phyloP scores from a whole-genome alignment of 148 eudicot species.

The Rheum nobile region DNA sequence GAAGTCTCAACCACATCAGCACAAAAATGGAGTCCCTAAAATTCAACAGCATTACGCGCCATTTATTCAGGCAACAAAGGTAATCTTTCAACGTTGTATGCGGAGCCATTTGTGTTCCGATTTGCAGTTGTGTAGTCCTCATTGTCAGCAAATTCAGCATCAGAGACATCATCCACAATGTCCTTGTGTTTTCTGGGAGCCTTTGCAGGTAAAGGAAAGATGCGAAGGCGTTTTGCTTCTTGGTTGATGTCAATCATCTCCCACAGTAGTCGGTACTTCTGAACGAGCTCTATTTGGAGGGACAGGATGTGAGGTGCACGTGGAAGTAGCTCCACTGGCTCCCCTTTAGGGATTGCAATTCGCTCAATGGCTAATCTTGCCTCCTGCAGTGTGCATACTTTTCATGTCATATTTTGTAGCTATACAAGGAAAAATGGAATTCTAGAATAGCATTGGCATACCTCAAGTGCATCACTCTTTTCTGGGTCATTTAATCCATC shows the following conservation, averaged over 20 bases:
- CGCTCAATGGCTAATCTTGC: constrained; percentile 81
- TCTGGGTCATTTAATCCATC: constrained; percentile 44
- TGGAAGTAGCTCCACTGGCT: constrained; percentile 68
- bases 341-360: constrained; percentile 66
- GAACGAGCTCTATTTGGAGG: constrained; percentile 59
- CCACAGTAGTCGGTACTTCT: constrained; percentile 47
- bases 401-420: not conserved
- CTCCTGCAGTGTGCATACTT: constrained; percentile 36
- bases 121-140: constrained; percentile 26
- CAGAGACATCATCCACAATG: constrained; percentile 13
- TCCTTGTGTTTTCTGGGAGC: constrained; percentile 12
- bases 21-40: not conserved
- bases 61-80: constrained; percentile 66
- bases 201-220: constrained; percentile 34
- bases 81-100: constrained; percentile 36
- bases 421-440: not conserved
- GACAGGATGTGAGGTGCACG: constrained; percentile 48
- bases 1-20: not conserved
- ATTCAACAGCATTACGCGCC: not conserved
- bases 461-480: constrained; percentile 89
- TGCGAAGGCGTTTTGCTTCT: constrained; percentile 37
- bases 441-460: constrained; percentile 12
- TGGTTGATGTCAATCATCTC: constrained; percentile 43
- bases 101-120: constrained; percentile 42
- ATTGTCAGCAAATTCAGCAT: constrained; percentile 10